phyloP scores from a whole-genome alignment of 441 rosid genomes.

The Dalechampia spathulata region DNA sequence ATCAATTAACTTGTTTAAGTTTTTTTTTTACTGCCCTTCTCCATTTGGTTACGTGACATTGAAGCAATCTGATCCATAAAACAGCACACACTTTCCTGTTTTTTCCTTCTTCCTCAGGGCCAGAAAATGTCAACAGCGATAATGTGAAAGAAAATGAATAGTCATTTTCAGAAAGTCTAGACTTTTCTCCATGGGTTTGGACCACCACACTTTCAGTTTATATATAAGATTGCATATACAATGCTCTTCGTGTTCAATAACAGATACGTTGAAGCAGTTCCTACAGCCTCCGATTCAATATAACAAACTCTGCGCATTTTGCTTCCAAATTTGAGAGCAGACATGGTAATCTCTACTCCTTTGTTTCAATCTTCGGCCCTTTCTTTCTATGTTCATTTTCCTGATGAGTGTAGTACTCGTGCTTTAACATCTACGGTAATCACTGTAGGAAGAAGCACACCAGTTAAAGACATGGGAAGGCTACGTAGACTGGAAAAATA shows the following conservation, averaged over 20 bases:
- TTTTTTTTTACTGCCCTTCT: too few relatives aligned
- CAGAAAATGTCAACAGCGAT: conserved; percentile 17
- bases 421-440: neutral
- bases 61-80: too few relatives aligned
- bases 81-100: too few relatives aligned
- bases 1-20: too few relatives aligned
- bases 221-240: conserved; percentile 20
- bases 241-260: neutral
- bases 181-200: conserved; percentile 35
- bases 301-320: neutral
- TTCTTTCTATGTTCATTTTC: neutral
- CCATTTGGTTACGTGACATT: too few relatives aligned
- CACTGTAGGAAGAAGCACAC: conserved; percentile 40
- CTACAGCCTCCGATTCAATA: conserved; percentile 8
- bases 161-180: conserved; percentile 36
- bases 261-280: conserved; percentile 1
- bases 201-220: conserved; percentile 29
- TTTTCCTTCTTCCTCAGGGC: neutral
- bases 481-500: conserved; percentile 67
- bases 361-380: neutral
- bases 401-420: neutral
- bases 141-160: conserved; percentile 11
- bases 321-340: neutral
- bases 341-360: conserved; percentile 27
- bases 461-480: conserved; percentile 41